Evolutionary conservation across 2,329 filamentous ascomycete species (phyloP), one percentile per base, ranked within the genome.

Genomic region (Nemania abortiva): DNA sequence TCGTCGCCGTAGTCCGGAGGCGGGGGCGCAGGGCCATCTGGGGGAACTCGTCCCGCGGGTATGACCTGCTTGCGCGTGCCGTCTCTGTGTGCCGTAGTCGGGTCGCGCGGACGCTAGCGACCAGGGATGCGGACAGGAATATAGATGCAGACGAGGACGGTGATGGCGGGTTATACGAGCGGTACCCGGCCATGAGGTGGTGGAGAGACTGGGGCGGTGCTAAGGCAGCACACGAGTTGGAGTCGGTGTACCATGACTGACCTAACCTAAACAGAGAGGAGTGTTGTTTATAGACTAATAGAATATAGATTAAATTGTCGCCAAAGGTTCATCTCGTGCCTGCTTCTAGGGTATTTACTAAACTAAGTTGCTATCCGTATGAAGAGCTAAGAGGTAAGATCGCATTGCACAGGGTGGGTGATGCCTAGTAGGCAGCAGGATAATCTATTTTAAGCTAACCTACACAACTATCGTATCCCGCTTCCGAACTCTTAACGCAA

Each of bases 181-280:
- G 45, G 1, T 37, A 52, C 39, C 56, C 54, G 6, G n/a, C 50
- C 11, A 45, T 24, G 15, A 29, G 45, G 9, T 68, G 63, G 67
- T 67, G 67, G 70, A 53, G 29, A 47, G 64, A 65, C 31, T 67
- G 70, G 67, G 59, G 64, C 27, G 56, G 57, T 45, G 71, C 69
- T 6, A 68, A 62, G n/a, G n/a, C n/a, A 37, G 58, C 58, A 18
- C 69, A 72, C 27, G 71, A 72, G 64, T 62, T 72, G 50, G 50
- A 70, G 29, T 42, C 66, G 47, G 42, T 72, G 18, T 72, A 72
- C 42, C 63, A 69, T 47, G 66, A 69, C 24, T 63, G 59, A 20
- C 9, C 20, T 18, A 18, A 13, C 11, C 13, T n/a, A n/a, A n/a
- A n/a, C n/a, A 45, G 42, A 45, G 42, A 18, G 29, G 37, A 3